Percentiles rank a stretch among this genome's conserved stretches.
phyloP scores from a whole-genome alignment of 352 stramenopile species.

The Pythium myriotylum region DNA sequence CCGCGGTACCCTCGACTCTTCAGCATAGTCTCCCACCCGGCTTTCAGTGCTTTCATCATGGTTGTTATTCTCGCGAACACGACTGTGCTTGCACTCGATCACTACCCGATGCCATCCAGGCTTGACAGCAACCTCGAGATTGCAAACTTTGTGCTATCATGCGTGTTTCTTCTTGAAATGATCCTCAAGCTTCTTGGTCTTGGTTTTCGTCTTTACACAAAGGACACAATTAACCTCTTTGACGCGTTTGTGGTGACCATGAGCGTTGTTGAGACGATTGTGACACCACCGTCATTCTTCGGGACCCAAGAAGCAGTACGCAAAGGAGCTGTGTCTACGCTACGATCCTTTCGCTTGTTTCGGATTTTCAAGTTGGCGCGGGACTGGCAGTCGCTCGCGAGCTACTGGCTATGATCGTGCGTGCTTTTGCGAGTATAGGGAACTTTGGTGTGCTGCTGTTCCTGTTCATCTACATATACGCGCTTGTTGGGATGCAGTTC shows the following conservation, averaged over 20 bases:
- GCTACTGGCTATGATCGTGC: constrained; percentile 86
- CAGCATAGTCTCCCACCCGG: constrained; percentile 7
- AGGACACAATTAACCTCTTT: constrained; percentile 79
- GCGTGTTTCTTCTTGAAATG: constrained; percentile 54
- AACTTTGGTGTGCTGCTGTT: constrained; percentile 93
- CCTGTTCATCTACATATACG: constrained; percentile 95
- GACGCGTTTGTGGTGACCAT: constrained; percentile 64
- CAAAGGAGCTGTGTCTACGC: constrained; percentile 56
- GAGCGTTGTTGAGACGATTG: constrained; percentile 40
- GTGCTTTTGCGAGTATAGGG: constrained; percentile 85
- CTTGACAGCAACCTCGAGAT: constrained; percentile 47
- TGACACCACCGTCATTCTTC: constrained; percentile 50
- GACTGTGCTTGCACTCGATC: constrained; percentile 76
- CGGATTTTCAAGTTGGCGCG: constrained; percentile 89
- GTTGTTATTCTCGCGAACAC: constrained; percentile 85
- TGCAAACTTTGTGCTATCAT: constrained; percentile 61
- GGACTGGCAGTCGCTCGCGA: constrained; percentile 91
- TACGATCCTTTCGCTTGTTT: constrained; percentile 87
- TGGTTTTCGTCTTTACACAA: constrained; percentile 50
- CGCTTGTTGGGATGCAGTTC: constrained; percentile 91
- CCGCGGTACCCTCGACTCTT: constrained; percentile 12
- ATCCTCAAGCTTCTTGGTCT: constrained; percentile 74
- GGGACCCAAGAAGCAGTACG: constrained; percentile 10
- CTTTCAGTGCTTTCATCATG: constrained; percentile 33
- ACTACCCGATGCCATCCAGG: constrained; percentile 59